Percentiles rank a stretch among this genome's conserved stretches.
Conservation (phyloP, 1,284 basidiomycete genomes). For the Porodaedalea pini region DNA sequence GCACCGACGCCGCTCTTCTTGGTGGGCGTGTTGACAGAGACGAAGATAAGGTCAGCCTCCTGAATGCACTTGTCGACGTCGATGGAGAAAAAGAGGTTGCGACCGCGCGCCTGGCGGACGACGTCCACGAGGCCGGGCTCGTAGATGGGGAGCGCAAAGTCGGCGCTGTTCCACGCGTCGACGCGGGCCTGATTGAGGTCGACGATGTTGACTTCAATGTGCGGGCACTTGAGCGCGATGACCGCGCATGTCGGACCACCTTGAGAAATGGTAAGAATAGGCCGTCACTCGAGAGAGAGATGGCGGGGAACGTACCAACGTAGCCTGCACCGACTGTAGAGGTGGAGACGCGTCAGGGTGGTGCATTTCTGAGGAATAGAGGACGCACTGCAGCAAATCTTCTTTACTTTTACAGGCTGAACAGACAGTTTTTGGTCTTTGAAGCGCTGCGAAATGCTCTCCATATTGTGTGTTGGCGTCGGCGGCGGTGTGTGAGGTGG, state of each 20-base stretch:
- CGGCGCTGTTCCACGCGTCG: constrained; percentile 89
- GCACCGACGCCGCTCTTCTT: constrained; percentile 98
- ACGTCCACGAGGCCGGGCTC: constrained; percentile 97
- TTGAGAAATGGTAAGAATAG: constrained; percentile 31
- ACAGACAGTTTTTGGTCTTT: constrained; percentile 13
- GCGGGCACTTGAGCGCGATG: constrained; percentile 91
- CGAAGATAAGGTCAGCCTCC: constrained; percentile 90
- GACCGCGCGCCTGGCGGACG: constrained; percentile 82
- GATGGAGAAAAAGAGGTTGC: constrained; percentile 96
- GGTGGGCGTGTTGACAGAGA: constrained; percentile 95
- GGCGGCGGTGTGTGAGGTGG: background rate
- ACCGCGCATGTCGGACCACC: constrained; percentile 94
- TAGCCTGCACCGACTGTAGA: constrained; percentile 89
- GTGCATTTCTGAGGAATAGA: constrained; percentile 21
- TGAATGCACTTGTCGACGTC: constrained; percentile 91
- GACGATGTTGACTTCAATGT: constrained; percentile 95
- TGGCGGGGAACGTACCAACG: constrained; percentile 63
- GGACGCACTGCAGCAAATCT: constrained; percentile 89
- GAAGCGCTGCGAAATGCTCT: constrained; percentile 10
- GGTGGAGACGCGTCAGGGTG: constrained; percentile 9
- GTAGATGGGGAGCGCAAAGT: constrained; percentile 86
- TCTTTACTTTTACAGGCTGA: constrained; percentile 62
- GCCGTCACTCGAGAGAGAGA: constrained; percentile 15
- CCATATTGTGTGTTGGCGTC: constrained; percentile 7
- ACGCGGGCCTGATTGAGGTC: constrained; percentile 94